phyloP scores from a whole-genome alignment of 495 filamentous ascomycete genomes.

The Xylaria bambusicola region DNA sequence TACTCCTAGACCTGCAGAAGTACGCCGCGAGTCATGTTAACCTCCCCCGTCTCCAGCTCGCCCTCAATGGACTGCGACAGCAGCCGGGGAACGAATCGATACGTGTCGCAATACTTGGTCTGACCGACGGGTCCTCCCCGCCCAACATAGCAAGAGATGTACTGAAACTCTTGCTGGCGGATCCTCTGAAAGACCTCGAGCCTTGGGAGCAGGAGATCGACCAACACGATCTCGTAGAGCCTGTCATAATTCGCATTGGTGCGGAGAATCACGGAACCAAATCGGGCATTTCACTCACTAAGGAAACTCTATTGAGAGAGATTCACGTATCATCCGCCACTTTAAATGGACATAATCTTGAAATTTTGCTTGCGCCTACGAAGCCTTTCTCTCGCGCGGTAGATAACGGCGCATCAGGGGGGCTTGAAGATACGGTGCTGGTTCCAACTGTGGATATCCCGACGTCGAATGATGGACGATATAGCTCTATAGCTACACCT shows the following conservation, averaged over 20 bases:
- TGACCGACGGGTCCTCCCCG: constrained; percentile 37
- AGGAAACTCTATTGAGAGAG: constrained; percentile 44
- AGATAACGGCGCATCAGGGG: constrained; percentile 29
- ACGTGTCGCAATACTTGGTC: constrained; percentile 64
- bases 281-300: constrained; percentile 27
- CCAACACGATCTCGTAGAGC: constrained; percentile 39
- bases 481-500: constrained; percentile 71
- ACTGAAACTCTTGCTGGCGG: constrained; percentile 70
- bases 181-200: constrained; percentile 66
- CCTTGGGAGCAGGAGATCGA: constrained; percentile 73
- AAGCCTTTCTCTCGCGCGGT: constrained; percentile 48
- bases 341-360: constrained; percentile 68
- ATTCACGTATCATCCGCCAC: constrained; percentile 65
- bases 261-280: constrained; percentile 22
- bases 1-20: constrained; percentile 62
- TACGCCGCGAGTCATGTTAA: constrained; percentile 67
- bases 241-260: constrained; percentile 50
- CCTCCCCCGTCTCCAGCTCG: constrained; percentile 76
- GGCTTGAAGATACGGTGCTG: constrained; percentile 61
- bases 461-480: constrained; percentile 58
- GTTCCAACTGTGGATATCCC: constrained; percentile 72
- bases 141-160: constrained; percentile 56
- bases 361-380: constrained; percentile 70
- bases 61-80: constrained; percentile 73
- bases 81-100: constrained; percentile 61